These are phyloP conservation scores for Arctium minus DNA, from an alignment of 129 eudicot genomes.

Conservation along the genomic window DNA sequence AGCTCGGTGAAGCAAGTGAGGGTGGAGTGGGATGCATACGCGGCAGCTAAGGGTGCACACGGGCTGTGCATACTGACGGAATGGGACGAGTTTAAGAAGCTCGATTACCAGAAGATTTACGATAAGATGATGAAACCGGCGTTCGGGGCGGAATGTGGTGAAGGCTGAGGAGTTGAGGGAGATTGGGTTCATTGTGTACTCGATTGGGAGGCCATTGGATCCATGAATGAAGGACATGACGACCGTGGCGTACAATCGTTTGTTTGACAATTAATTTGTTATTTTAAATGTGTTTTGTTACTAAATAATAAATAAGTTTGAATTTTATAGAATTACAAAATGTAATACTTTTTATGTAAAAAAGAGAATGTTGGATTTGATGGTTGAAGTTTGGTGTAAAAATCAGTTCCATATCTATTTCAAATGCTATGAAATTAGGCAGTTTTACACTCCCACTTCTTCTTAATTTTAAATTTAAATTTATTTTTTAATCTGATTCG, in stretches of 20 bases:
- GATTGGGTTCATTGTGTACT: constrained; percentile 60
- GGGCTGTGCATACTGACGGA: constrained; percentile 59
- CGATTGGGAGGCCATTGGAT: constrained; percentile 74
- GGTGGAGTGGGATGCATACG: constrained; percentile 54
- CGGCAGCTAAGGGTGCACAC: constrained; percentile 59
- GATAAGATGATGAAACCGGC: constrained; percentile 67
- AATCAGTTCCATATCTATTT: neutral
- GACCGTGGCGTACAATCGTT: constrained; percentile 25
- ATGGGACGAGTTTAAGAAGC: constrained; percentile 64
- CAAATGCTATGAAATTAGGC: too few relatives aligned
- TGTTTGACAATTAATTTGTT: neutral
- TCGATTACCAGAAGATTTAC: constrained; percentile 48
- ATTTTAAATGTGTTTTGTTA: constrained; percentile 1
- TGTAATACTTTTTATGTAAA: neutral
- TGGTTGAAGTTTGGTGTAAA: neutral
- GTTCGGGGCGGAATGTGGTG: constrained; percentile 57
- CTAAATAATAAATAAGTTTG: neutral
- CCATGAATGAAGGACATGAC: constrained; percentile 68
- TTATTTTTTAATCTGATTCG: too few relatives aligned
- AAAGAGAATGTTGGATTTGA: neutral
- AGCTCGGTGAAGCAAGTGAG: constrained; percentile 37
- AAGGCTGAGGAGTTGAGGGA: constrained; percentile 52
- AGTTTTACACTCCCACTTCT: neutral
- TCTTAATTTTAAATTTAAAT: neutral
- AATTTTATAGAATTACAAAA: neutral